Percentiles rank a stretch among this genome's conserved stretches.
phyloP scores from a whole-genome alignment of 1,284 basidiomycete species.

The Heterobasidion parviporum region DNA sequence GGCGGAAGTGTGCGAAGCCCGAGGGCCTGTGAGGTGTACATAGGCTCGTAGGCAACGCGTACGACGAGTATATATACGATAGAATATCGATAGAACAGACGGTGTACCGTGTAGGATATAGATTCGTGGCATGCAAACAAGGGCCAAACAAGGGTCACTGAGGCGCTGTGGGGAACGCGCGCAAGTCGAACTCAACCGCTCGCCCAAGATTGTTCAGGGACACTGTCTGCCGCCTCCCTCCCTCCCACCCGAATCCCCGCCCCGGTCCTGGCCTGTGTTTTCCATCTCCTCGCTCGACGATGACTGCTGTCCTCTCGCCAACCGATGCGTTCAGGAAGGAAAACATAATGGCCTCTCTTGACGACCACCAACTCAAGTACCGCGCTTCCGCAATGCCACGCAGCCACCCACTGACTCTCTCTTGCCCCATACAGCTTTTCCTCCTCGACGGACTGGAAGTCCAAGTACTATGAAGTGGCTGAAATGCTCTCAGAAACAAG shows the following conservation, averaged over 20 bases:
- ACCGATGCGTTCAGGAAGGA: slow-evolving; percentile 52
- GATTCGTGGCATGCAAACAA: not conserved
- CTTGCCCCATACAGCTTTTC: slow-evolving; percentile 36
- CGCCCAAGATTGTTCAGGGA: not conserved
- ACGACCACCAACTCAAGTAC: slow-evolving; percentile 59
- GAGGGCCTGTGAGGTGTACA: slow-evolving; percentile 36
- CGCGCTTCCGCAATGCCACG: not conserved
- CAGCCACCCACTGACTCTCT: slow-evolving; percentile 3
- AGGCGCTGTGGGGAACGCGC: not conserved
- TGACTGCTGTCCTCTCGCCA: slow-evolving; percentile 60
- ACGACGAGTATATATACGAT: not conserved
- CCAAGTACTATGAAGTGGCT: slow-evolving; percentile 79
- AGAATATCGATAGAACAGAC: too few species aligned
- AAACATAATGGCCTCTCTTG: slow-evolving; percentile 45
- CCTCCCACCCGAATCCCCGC: slow-evolving; percentile 4
- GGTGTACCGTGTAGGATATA: not conserved
- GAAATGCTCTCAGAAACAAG: slow-evolving; percentile 83
- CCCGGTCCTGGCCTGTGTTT: slow-evolving; percentile 11
- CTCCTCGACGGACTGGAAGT: slow-evolving; percentile 59
- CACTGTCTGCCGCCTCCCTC: not conserved
- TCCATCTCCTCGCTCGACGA: slow-evolving; percentile 19
- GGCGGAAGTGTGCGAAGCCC: slow-evolving; percentile 87
- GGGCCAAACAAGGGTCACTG: not conserved
- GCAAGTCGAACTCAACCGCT: not conserved
- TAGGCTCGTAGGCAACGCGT: not conserved